These are phyloP conservation scores for Dovyalis caffra DNA, from an alignment of 345 rosid genomes.

Conservation along the genomic window DNA sequence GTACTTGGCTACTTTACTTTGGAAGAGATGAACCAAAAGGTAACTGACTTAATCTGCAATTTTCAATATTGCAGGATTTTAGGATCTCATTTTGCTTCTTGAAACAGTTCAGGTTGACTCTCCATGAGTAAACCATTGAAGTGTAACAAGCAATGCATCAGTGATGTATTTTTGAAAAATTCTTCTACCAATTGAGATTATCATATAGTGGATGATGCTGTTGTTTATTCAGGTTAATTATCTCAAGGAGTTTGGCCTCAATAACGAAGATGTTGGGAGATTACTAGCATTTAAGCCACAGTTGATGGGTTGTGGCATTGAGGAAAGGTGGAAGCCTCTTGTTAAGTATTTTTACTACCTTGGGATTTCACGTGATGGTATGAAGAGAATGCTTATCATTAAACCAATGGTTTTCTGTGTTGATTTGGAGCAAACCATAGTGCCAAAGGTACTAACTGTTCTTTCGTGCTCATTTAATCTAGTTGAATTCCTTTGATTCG, in stretches of 20 bases:
- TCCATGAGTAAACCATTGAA: not conserved
- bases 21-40: constrained; percentile 87
- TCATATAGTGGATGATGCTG: not conserved
- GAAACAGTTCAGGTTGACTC: not conserved
- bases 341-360: constrained; percentile 80
- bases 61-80: constrained; percentile 2
- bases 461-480: not conserved
- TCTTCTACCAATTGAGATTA: not conserved
- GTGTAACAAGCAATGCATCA: not conserved
- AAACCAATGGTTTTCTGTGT: constrained; percentile 86
- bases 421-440: constrained; percentile 64
- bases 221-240: constrained; percentile 56
- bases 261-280: constrained; percentile 65
- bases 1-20: constrained; percentile 61
- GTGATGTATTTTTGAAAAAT: not conserved
- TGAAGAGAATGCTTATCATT: constrained; percentile 78
- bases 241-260: constrained; percentile 86
- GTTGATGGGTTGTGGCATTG: constrained; percentile 77
- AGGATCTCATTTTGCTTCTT: constrained; percentile 2
- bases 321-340: constrained; percentile 87
- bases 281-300: constrained; percentile 82
- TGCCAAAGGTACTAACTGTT: constrained; percentile 55
- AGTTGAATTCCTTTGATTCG: not conserved
- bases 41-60: constrained; percentile 19
- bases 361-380: constrained; percentile 80